Evolutionary conservation across 2,329 filamentous ascomycete species (phyloP).

Genomic region (Aspergillus sp.): DNA sequence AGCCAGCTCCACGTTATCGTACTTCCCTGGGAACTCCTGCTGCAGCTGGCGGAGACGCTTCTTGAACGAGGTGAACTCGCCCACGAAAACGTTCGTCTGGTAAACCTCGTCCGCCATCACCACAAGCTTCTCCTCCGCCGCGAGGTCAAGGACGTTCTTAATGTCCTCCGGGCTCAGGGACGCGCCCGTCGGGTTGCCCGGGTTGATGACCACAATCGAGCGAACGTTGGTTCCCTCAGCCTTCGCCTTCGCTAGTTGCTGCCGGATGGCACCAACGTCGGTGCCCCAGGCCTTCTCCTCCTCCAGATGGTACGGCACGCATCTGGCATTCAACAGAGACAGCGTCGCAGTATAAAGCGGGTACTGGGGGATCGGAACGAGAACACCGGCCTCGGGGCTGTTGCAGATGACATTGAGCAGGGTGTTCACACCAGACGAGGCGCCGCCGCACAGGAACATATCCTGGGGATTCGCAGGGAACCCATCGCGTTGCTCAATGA

Average conservation of each 20-base stretch:
- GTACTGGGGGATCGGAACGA: constrained; percentile 95
- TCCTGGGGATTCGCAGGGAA: constrained; percentile 69
- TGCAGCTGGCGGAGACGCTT: constrained; percentile 72
- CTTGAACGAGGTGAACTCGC: constrained; percentile 95
- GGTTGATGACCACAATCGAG: constrained; percentile 95
- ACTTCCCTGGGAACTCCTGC: constrained; percentile 61
- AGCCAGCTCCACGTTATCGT: constrained; percentile 77
- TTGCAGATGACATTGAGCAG: constrained; percentile 84
- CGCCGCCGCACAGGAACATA: constrained; percentile 85
- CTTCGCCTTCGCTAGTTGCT: constrained; percentile 64
- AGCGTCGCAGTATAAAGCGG: constrained; percentile 94
- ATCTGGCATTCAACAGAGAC: constrained; percentile 70
- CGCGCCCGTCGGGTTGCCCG: constrained; percentile 91
- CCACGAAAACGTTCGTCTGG: constrained; percentile 95
- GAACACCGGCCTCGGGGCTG: constrained; percentile 64
- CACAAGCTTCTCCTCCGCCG: constrained; percentile 74
- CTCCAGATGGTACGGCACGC: constrained; percentile 89
- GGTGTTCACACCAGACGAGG: constrained; percentile 89
- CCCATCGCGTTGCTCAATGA: constrained; percentile 87
- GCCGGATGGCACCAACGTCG: constrained; percentile 66
- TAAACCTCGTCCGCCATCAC: constrained; percentile 96
- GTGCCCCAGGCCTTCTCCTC: constrained; percentile 83
- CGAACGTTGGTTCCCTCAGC: constrained; percentile 74
- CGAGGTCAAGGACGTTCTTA: constrained; percentile 75
- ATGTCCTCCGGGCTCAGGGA: constrained; percentile 72